Conservation (phyloP, 768 basidiomycete species). For the Podaxis rugospora region DNA sequence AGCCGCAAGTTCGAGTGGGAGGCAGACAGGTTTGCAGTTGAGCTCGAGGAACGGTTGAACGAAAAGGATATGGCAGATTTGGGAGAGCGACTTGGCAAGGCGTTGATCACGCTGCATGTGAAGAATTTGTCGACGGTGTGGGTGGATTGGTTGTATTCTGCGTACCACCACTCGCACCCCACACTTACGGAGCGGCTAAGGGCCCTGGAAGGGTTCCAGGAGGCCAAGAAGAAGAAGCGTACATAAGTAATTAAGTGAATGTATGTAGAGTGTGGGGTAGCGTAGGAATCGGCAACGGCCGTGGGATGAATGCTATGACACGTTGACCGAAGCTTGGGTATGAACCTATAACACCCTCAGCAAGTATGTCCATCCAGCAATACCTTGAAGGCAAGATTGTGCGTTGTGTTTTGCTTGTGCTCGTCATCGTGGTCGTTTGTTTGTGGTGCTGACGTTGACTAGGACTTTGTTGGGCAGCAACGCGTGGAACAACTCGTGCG, state of each 20-base stretch:
- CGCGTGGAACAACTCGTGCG: slow-evolving; percentile 44
- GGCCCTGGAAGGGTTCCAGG: slow-evolving; percentile 69
- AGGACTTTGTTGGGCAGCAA: slow-evolving; percentile 66
- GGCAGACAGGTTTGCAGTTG: slow-evolving; percentile 84
- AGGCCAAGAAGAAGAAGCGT: slow-evolving; percentile 37
- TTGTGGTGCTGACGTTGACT: neutral
- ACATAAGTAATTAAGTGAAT: neutral
- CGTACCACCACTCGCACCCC: slow-evolving; percentile 95
- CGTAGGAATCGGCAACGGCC: slow-evolving; percentile 1
- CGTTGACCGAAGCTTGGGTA: neutral
- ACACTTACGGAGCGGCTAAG: slow-evolving; percentile 87
- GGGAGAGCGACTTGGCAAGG: slow-evolving; percentile 79
- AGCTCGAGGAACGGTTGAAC: slow-evolving; percentile 51
- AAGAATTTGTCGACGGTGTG: slow-evolving; percentile 92
- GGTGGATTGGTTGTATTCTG: slow-evolving; percentile 96
- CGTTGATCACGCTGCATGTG: slow-evolving; percentile 82
- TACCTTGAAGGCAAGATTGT: slow-evolving; percentile 16
- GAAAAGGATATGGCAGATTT: slow-evolving; percentile 71
- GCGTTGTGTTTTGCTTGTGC: neutral
- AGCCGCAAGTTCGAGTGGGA: slow-evolving; percentile 89
- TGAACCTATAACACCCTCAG: neutral
- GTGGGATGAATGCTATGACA: slow-evolving; percentile 3
- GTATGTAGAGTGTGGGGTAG: neutral
- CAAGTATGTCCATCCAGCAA: slow-evolving; percentile 5
- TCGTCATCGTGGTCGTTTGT: neutral